A percentile compares a stretch with the other conserved stretches of the same genome.
Conservation (phyloP, 1,284 basidiomycete species). For the Salmacisia buchloeana region DNA sequence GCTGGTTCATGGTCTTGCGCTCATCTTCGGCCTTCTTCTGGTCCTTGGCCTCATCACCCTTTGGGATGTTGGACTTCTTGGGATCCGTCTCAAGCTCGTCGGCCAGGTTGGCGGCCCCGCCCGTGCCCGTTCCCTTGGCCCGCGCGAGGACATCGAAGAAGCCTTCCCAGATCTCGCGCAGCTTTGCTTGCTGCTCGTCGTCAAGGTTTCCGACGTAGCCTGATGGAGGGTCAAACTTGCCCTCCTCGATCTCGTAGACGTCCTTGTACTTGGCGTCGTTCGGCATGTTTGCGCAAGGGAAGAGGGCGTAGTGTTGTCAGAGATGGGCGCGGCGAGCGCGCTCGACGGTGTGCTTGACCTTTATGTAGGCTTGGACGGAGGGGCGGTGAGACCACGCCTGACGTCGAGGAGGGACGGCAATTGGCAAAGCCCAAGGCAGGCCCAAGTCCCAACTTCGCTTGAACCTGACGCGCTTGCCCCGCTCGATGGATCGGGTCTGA, state of each 20-base stretch:
- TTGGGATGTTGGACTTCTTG: constrained; percentile 42
- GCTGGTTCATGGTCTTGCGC: constrained; percentile 44
- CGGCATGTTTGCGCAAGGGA: too few species aligned
- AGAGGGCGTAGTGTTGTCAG: too few species aligned
- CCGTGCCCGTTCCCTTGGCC: neutral
- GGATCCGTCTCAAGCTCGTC: constrained; percentile 7
- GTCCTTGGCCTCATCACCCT: constrained; percentile 48
- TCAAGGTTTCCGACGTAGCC: constrained; percentile 47
- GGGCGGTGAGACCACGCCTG: too few species aligned
- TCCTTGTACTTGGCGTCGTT: neutral
- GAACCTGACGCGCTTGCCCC: too few species aligned
- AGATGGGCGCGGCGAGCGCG: too few species aligned
- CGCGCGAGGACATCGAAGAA: constrained; percentile 21
- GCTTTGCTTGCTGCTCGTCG: constrained; percentile 39
- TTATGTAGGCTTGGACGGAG: too few species aligned
- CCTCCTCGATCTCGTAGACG: constrained; percentile 3
- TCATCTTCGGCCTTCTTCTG: constrained; percentile 46
- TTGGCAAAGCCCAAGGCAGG: too few species aligned
- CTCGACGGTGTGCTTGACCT: too few species aligned
- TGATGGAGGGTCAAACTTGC: neutral
- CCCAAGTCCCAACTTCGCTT: too few species aligned
- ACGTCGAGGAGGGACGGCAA: too few species aligned
- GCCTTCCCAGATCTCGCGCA: constrained; percentile 47
- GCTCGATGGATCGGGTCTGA: too few species aligned
- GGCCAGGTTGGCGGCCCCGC: constrained; percentile 11